Evolutionary conservation across 2,329 filamentous ascomycete species (phyloP).

Genomic region (Epichloe scottii): DNA sequence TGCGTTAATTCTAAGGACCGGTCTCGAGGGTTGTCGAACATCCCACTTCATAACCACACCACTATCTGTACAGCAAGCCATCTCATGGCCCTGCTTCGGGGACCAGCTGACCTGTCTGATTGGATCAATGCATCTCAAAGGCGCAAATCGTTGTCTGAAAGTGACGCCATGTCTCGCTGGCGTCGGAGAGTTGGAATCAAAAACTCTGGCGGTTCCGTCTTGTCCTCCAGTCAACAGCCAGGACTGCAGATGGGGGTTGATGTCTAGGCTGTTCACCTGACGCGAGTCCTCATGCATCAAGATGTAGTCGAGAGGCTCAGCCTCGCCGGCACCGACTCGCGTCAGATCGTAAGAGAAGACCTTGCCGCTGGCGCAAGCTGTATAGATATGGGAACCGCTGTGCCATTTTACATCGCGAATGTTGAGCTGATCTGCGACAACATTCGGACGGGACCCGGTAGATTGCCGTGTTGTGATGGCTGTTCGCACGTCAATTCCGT

Average conservation of each 20-base stretch:
- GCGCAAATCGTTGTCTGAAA: constrained; percentile 34
- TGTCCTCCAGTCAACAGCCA: constrained; percentile 51
- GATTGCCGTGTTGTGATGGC: constrained; percentile 38
- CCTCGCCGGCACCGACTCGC: constrained; percentile 31
- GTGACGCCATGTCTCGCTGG: constrained; percentile 36
- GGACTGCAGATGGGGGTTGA: constrained; percentile 46
- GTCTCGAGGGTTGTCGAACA: constrained; percentile 39
- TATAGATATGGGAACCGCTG: constrained; percentile 42
- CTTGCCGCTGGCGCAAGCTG: constrained; percentile 50
- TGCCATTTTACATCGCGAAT: constrained; percentile 52
- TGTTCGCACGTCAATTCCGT: constrained; percentile 45
- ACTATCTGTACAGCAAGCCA: constrained; percentile 52
- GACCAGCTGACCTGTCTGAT: constrained; percentile 55
- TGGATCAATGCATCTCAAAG: constrained; percentile 24
- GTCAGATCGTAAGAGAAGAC: constrained; percentile 52
- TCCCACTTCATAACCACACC: constrained; percentile 54
- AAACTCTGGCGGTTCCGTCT: constrained; percentile 49
- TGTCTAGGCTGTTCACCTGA: constrained; percentile 50
- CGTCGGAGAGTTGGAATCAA: constrained; percentile 40
- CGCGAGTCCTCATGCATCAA: constrained; percentile 49
- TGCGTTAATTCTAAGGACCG: constrained; percentile 46
- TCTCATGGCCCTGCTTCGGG: constrained; percentile 45
- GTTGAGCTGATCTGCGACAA: constrained; percentile 43
- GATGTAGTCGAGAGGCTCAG: constrained; percentile 39
- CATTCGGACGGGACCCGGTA: constrained; percentile 27